Conservation (phyloP, 345 rosid genomes). For the Trapa bicornis region DNA sequence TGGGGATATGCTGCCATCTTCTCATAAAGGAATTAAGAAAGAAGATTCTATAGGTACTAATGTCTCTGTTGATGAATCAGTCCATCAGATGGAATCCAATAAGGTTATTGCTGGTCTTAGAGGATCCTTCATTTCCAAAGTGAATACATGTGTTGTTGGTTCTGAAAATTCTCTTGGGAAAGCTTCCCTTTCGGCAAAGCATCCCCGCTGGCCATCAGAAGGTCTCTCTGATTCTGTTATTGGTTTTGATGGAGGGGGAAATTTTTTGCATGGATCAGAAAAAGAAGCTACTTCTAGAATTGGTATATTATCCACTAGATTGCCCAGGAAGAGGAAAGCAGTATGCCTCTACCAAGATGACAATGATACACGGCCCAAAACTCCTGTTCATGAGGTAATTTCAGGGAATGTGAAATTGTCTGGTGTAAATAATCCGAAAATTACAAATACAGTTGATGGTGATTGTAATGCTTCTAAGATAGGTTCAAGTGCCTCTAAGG, state of each 20-base stretch:
- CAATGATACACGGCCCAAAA: constrained; percentile 59
- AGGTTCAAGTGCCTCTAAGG: constrained; percentile 21
- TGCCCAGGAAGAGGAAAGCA: constrained; percentile 57
- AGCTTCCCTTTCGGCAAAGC: constrained; percentile 41
- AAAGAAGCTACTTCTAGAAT: constrained; percentile 20
- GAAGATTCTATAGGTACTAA: constrained; percentile 19
- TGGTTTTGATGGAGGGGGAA: constrained; percentile 28
- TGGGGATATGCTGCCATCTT: constrained; percentile 17
- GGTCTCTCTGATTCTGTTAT: constrained; percentile 40
- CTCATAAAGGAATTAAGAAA: constrained; percentile 16
- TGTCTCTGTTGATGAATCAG: constrained; percentile 21
- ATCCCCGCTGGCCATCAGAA: constrained; percentile 45
- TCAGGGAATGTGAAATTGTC: constrained; percentile 22
- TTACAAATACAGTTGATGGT: constrained; percentile 16
- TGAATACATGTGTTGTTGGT: constrained; percentile 23
- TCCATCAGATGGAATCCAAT: constrained; percentile 18
- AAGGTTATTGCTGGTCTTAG: constrained; percentile 15
- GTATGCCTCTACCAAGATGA: constrained; percentile 59
- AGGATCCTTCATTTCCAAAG: constrained; percentile 34
- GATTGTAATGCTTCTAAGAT: constrained; percentile 17
- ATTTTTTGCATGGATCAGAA: constrained; percentile 25
- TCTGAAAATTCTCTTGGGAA: constrained; percentile 42
- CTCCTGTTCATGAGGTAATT: constrained; percentile 68
- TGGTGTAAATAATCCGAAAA: constrained; percentile 23
- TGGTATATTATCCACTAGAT: constrained; percentile 27